A percentile compares a stretch with the other conserved stretches of the same genome.
These are phyloP conservation scores for Suhomyces canberraensis DNA, from an alignment of 805 yeast genomes.

Conservation along the genomic window DNA sequence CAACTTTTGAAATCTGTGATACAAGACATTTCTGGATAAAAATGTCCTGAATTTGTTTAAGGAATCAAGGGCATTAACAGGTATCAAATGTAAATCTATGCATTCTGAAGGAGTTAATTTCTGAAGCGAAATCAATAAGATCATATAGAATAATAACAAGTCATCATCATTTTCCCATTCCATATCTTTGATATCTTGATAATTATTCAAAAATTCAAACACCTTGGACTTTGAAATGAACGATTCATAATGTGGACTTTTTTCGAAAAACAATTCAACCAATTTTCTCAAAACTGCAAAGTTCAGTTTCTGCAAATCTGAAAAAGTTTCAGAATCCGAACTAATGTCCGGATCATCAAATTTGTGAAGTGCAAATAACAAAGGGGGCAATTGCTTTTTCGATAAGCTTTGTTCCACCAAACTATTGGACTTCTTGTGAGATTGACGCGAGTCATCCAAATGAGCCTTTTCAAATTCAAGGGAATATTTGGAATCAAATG, in stretches of 20 bases:
- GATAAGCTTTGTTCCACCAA: slow-evolving; percentile 20
- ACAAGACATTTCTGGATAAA: slow-evolving; percentile 24
- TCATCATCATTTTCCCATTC: slow-evolving; percentile 52
- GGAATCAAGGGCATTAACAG: slow-evolving; percentile 18
- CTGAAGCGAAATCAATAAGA: slow-evolving; percentile 39
- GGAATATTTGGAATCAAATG: slow-evolving; percentile 9
- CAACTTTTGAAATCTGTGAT: slow-evolving; percentile 41
- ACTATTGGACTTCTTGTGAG: slow-evolving; percentile 1
- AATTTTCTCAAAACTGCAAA: slow-evolving; percentile 28
- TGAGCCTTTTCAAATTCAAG: slow-evolving; percentile 8
- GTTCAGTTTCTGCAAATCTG: slow-evolving; percentile 23
- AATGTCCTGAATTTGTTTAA: slow-evolving; percentile 15
- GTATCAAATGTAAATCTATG: slow-evolving; percentile 15
- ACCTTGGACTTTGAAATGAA: slow-evolving; percentile 35
- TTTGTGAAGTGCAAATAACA: slow-evolving; percentile 15
- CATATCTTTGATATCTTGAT: slow-evolving; percentile 26
- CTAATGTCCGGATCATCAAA: slow-evolving; percentile 16
- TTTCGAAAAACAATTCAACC: slow-evolving; percentile 42
- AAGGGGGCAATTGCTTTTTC: slow-evolving; percentile 33
- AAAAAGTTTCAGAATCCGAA: slow-evolving; percentile 14
- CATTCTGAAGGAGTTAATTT: slow-evolving; percentile 31
- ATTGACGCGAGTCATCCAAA: slow-evolving; percentile 1
- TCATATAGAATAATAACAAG: slow-evolving; percentile 42
- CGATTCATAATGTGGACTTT: slow-evolving; percentile 36
- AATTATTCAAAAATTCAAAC: slow-evolving; percentile 35